Evolutionary conservation across 2,329 filamentous ascomycete genomes (phyloP), one percentile per base, ranked within the genome.

Genomic region (Penicillium sp.): DNA sequence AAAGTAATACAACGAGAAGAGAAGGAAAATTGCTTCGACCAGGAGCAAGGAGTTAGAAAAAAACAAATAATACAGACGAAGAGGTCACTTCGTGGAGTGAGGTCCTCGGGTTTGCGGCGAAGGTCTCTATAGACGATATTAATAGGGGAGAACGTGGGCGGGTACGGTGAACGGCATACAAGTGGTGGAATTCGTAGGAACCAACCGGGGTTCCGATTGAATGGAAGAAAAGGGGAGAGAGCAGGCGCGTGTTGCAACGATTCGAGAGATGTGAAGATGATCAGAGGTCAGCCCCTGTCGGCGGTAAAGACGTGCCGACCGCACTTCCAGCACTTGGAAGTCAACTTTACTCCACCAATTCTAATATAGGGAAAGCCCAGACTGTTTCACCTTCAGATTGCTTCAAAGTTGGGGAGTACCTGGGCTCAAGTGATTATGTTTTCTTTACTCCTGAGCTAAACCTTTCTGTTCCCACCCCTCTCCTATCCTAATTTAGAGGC

Each of bases 281-380:
- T 45, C 33, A n/a, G 33, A 47, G 45, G 24, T 46, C 52, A 53
- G 43, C 63, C 63, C 63, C 61, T 63, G 61, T 62, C 56, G 63
- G 63, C 63, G 63, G 63, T 65, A 65, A 64, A 61, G 62, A 50
- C 57, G 60, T 52, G 59, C 59, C 63, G 61, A 63, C 63, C 61
- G 59, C 56, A 52, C 39, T 33, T 22, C 31, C 29, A 24, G 41
- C 49, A 13, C 37, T 41, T 35, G 11, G n/a, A 47, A n/a, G 10
- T 52, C 26, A 44, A 45, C 49, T 52, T 39, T 37, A 44, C 49
- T 52, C 49, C 39, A 44, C 49, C 14, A 22, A 19, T 48, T 21
- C 24, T n/a, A 21, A 45, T 33, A 33, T 33, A 33, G 31, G 31
- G 14, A 33, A 33, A 33, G 31, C 45, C 27, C 13, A 7, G 21